phyloP scores from a whole-genome alignment of 2,329 filamentous ascomycete species.

The Xylaria sp. region DNA sequence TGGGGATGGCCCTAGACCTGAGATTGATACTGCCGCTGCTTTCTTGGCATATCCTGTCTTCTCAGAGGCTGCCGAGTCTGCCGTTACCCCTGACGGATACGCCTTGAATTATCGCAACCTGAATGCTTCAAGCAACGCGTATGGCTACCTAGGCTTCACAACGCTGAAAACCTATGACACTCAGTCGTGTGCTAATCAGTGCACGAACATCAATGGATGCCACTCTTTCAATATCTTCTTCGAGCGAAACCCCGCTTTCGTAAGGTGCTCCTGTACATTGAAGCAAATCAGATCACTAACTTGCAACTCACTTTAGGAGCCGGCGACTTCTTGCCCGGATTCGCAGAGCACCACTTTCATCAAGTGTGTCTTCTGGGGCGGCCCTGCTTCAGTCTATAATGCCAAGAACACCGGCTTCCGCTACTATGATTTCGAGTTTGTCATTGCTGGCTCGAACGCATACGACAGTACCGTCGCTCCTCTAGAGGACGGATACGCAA shows the following conservation, averaged over 20 bases:
- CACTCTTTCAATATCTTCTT: slow-evolving; percentile 26
- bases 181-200: slow-evolving; percentile 3
- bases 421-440: slow-evolving; percentile 15
- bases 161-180: slow-evolving; percentile 10
- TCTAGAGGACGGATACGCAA: background rate
- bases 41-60: background rate
- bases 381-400: background rate
- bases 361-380: slow-evolving; percentile 26
- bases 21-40: background rate
- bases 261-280: background rate
- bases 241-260: slow-evolving; percentile 20
- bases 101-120: background rate
- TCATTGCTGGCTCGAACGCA: slow-evolving; percentile 26
- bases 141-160: slow-evolving; percentile 20
- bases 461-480: slow-evolving; percentile 6
- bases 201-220: slow-evolving; percentile 10
- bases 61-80: background rate
- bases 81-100: background rate
- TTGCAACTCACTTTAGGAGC: background rate
- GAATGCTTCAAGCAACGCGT: slow-evolving; percentile 7
- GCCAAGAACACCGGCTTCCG: slow-evolving; percentile 17
- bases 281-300: background rate
- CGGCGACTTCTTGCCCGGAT: slow-evolving; percentile 11
- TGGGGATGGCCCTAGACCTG: background rate
- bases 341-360: slow-evolving; percentile 18